Percentiles rank a stretch among this genome's conserved stretches.
Evolutionary conservation across 441 rosid species (phyloP).

Genomic region (Pelargonium exstipulatum): DNA sequence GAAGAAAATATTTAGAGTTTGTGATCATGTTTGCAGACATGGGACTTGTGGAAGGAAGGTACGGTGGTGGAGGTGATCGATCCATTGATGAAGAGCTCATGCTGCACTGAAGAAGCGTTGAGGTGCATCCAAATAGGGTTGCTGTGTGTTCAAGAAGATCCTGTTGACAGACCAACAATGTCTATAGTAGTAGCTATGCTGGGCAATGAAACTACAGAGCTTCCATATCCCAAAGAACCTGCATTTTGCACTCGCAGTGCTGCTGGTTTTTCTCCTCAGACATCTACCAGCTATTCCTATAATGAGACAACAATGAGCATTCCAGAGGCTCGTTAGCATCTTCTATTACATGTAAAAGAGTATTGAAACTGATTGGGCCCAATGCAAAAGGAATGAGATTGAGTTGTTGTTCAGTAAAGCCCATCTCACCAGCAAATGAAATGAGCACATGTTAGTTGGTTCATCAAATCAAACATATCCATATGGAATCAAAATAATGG

Average conservation of each 20-base stretch:
- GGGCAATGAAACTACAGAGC: constrained; percentile 23
- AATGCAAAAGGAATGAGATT: too few species aligned
- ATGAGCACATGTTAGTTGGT: too few species aligned
- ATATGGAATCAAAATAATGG: too few species aligned
- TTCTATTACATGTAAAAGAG: too few species aligned
- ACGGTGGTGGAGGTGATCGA: constrained; percentile 30
- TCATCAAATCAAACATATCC: too few species aligned
- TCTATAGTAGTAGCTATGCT: constrained; percentile 26
- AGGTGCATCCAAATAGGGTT: constrained; percentile 38
- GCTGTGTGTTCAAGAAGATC: constrained; percentile 40
- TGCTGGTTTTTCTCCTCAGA: not conserved
- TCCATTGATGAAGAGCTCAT: constrained; percentile 22
- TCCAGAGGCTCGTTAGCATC: not conserved
- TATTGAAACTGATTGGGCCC: too few species aligned
- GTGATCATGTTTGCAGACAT: constrained; percentile 24
- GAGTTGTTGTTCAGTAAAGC: too few species aligned
- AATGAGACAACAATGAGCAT: not conserved
- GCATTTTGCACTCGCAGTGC: constrained; percentile 9
- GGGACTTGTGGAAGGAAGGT: constrained; percentile 37
- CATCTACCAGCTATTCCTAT: not conserved
- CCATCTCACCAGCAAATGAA: too few species aligned
- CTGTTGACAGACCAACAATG: constrained; percentile 33
- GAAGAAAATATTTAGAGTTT: not conserved
- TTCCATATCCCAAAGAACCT: constrained; percentile 31
- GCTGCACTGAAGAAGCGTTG: constrained; percentile 19